Evolutionary conservation across 108 stramenopile genomes (phyloP), one percentile per base, ranked within the genome.

Genomic region (Skeletonema grethae): DNA sequence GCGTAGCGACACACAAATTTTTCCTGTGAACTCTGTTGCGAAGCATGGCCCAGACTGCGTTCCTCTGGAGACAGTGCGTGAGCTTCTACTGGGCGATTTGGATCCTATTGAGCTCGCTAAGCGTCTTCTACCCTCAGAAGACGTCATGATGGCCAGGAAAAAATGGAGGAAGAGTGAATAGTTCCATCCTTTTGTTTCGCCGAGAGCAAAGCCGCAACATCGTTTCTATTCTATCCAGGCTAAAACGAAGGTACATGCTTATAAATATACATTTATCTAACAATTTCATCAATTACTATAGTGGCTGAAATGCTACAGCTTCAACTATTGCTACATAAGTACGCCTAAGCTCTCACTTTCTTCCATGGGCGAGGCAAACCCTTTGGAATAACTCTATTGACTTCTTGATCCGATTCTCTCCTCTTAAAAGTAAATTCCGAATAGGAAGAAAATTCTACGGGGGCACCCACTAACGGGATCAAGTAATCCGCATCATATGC

Each of bases 21-120:
- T 2, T 43, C 41, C 41, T n/a, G 13, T 5, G 41, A 15, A 15
- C 15, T 43, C 41, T n/a, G 41, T n/a, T n/a, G 15, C n/a, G 41
- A 43, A 43, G 15, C 15, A n/a, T 5, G 15, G 4, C 15, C 15
- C 41, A 0, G 15, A 43, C 41, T 43, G 15, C 4, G 62, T 77
- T 20, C 69, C 76, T 35, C 29, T 64, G 2, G 76, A 70, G 31
- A 77, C 76, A 3, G 76, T 77, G 9, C 76, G 76, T 3, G 61
- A 30, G 28, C 69, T 77, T 35, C 76, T 77, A 57, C 32, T 77
- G 53, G 76, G 76, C n/a, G 62, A 65, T 31, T 25, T 77, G 55
- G 69, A 77, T 45, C 76, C 76, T 1, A 63, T 77, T 20, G 35
- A 69, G 61, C 63, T 77, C 29, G 76, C 76, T 2, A 24, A 18